phyloP scores from a whole-genome alignment of 1,139 yeast genomes.

The Wickerhamiella infanticola region DNA sequence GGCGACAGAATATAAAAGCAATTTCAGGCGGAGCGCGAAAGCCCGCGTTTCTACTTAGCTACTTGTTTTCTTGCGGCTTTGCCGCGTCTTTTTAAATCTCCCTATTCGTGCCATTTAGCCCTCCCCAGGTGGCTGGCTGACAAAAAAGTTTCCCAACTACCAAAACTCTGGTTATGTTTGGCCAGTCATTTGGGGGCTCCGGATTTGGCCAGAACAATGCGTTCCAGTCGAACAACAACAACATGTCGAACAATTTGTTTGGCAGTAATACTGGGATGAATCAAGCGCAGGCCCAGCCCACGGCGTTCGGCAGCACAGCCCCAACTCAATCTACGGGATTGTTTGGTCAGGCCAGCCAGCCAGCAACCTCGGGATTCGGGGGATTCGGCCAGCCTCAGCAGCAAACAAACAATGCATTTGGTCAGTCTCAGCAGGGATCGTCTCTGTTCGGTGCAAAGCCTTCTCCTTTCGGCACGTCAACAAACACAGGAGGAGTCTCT shows the following conservation, averaged over 20 bases:
- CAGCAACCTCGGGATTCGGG: constrained; percentile 1
- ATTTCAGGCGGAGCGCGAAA: too few species aligned
- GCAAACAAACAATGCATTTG: constrained; percentile 4
- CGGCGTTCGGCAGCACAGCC: neutral
- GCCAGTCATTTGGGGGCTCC: constrained; percentile 3
- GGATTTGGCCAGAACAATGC: constrained; percentile 16
- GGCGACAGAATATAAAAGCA: too few species aligned
- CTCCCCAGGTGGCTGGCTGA: neutral
- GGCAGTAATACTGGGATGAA: constrained; percentile 25
- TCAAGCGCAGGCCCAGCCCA: neutral
- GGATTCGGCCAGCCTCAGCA: constrained; percentile 2
- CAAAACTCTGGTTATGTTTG: constrained; percentile 1
- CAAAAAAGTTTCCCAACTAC: neutral
- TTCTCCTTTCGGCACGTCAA: neutral
- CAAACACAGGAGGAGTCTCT: neutral
- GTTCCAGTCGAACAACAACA: constrained; percentile 23
- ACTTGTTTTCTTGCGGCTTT: too few species aligned
- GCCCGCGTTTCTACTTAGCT: too few species aligned
- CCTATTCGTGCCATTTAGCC: too few species aligned
- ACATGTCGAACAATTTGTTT: constrained; percentile 46
- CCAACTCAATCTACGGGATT: constrained; percentile 2
- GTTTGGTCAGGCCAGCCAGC: neutral
- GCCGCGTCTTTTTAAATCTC: too few species aligned
- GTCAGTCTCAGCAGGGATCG: constrained; percentile 17
- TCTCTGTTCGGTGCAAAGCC: constrained; percentile 3